phyloP scores from a whole-genome alignment of 257 asterid species.

The Solanum medicagineum region DNA sequence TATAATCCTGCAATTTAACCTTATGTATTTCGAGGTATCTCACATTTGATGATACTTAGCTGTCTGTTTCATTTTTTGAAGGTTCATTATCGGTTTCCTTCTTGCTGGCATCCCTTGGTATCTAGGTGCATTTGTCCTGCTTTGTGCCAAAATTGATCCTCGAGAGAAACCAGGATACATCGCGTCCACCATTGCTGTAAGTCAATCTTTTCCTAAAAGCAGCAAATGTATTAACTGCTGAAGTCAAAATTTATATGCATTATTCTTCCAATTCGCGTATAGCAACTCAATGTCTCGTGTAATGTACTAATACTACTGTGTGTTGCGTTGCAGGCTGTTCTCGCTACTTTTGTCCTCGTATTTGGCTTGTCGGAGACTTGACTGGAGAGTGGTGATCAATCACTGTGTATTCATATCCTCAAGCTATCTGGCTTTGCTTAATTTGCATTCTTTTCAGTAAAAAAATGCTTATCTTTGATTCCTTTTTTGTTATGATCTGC shows the following conservation, averaged over 20 bases:
- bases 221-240: not conserved
- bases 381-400: not conserved
- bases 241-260: not conserved
- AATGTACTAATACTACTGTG: not conserved
- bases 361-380: not conserved
- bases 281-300: not conserved
- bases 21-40: not conserved
- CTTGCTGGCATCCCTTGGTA: constrained; percentile 67
- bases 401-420: not conserved
- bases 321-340: not conserved
- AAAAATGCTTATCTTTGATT: not conserved
- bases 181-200: constrained; percentile 49
- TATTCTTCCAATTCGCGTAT: not conserved
- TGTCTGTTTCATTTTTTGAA: constrained; percentile 8
- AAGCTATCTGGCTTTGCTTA: not conserved
- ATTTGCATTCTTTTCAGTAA: not conserved
- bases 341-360: not conserved
- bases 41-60: not conserved
- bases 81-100: constrained; percentile 65
- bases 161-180: constrained; percentile 72
- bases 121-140: constrained; percentile 32
- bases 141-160: constrained; percentile 43
- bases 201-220: constrained; percentile 3
- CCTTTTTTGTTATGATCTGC: not conserved
- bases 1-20: not conserved